phyloP scores from a whole-genome alignment of 2,329 filamentous ascomycete species.

The Xylariales sp. region DNA sequence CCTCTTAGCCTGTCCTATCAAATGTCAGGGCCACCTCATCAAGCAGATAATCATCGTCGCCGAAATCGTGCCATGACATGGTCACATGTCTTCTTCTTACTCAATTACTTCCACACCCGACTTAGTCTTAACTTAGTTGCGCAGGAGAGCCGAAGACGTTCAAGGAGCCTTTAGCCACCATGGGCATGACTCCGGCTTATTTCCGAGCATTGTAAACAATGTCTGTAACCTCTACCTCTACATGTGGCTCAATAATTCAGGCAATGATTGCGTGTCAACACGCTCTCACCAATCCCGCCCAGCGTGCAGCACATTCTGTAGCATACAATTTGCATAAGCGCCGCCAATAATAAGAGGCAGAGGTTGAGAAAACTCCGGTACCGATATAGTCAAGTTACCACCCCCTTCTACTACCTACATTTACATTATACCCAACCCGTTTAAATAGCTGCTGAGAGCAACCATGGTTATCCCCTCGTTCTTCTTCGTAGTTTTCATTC shows the following conservation, averaged over 20 bases:
- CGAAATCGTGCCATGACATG: conserved; percentile 38
- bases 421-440: neutral
- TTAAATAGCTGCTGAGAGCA: neutral
- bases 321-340: conserved; percentile 11
- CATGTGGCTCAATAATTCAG: conserved; percentile 19
- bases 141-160: neutral
- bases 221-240: neutral
- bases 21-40: conserved; percentile 37
- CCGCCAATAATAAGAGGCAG: conserved; percentile 2
- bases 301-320: neutral
- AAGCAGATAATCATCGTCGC: conserved; percentile 39
- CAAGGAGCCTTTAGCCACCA: conserved; percentile 13
- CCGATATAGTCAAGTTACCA: conserved; percentile 23
- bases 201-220: conserved; percentile 14
- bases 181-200: conserved; percentile 27
- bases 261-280: conserved; percentile 26
- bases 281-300: conserved; percentile 17
- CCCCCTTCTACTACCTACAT: conserved; percentile 3
- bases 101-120: conserved; percentile 32
- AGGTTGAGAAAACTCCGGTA: conserved; percentile 13
- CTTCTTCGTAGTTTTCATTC: neutral
- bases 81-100: conserved; percentile 35
- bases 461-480: neutral
- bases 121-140: conserved; percentile 17
- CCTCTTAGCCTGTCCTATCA: conserved; percentile 39